Percentiles rank a stretch among this genome's conserved stretches.
Conservation (phyloP, 2,329 filamentous ascomycete species). For the Sphaerulina populicola region DNA sequence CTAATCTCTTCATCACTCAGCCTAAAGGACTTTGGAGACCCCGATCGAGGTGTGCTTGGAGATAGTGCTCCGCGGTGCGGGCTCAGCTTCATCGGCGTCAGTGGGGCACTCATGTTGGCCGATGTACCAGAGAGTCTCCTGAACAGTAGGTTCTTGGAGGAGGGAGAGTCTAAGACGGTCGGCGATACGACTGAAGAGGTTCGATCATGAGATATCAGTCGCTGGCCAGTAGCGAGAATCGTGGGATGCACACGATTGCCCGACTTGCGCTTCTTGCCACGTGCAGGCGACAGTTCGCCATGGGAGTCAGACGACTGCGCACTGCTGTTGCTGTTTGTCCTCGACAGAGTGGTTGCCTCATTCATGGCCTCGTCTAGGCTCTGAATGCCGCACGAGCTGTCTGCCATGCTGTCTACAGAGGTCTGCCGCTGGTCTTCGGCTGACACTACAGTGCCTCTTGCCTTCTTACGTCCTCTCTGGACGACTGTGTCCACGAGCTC, state of each 20-base stretch:
- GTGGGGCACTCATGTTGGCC: constrained; percentile 34
- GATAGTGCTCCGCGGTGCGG: constrained; percentile 44
- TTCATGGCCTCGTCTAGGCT: constrained; percentile 49
- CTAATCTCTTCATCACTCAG: constrained; percentile 50
- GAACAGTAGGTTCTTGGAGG: constrained; percentile 18
- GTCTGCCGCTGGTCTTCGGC: constrained; percentile 13
- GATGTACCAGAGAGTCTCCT: constrained; percentile 25
- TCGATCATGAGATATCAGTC: constrained; percentile 31
- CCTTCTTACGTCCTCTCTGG: constrained; percentile 22
- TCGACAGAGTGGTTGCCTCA: constrained; percentile 21
- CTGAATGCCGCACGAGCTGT: constrained; percentile 50
- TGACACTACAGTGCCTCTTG: constrained; percentile 17
- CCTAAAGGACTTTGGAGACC: constrained; percentile 50
- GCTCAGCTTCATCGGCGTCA: constrained; percentile 43
- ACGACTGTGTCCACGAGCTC: constrained; percentile 35
- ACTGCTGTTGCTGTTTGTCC: constrained; percentile 23
- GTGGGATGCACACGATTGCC: constrained; percentile 33
- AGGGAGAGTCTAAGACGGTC: constrained; percentile 20
- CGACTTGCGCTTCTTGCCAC: constrained; percentile 26
- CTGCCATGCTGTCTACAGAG: constrained; percentile 28
- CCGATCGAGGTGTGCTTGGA: constrained; percentile 53
- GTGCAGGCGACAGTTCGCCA: constrained; percentile 12
- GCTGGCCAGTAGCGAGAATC: constrained; percentile 29
- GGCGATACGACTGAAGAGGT: constrained; percentile 23
- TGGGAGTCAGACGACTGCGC: constrained; percentile 17